A percentile compares a stretch with the other conserved stretches of the same genome.
These are phyloP conservation scores for Oryza meyeriana DNA, from an alignment of 176 grass and related monocot genomes.

Conservation along the genomic window DNA sequence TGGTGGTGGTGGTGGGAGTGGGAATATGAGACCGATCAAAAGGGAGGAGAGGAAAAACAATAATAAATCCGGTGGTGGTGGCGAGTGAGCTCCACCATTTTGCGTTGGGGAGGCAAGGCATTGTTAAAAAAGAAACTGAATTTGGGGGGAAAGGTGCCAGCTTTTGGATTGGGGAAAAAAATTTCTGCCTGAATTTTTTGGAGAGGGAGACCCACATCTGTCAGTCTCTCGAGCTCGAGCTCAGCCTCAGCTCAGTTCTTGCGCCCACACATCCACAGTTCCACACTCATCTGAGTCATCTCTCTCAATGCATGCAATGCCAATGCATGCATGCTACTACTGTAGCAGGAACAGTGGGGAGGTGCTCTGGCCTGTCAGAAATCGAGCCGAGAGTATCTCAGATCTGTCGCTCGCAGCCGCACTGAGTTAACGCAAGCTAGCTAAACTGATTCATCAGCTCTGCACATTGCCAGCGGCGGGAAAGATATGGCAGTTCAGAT, in stretches of 20 bases:
- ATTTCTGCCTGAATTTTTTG: not conserved
- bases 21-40: constrained; percentile 53
- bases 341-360: constrained; percentile 37
- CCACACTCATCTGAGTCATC: not conserved
- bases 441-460: too few relatives aligned
- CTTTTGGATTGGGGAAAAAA: constrained; percentile 32
- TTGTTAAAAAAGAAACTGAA: constrained; percentile 40
- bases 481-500: too few relatives aligned
- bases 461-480: too few relatives aligned
- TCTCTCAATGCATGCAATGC: not conserved
- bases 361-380: constrained; percentile 40
- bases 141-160: constrained; percentile 33
- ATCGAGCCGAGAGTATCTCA: constrained; percentile 29
- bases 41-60: constrained; percentile 23
- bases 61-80: constrained; percentile 36
- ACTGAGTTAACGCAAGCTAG: too few relatives aligned
- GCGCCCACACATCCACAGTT: constrained; percentile 26
- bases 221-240: not conserved
- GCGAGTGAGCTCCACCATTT: constrained; percentile 59
- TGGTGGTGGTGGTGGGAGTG: constrained; percentile 27
- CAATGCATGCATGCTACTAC: not conserved
- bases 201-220: constrained; percentile 26
- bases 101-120: constrained; percentile 4
- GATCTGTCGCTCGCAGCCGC: constrained; percentile 29
- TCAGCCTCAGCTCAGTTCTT: constrained; percentile 28